A percentile compares a stretch with the other conserved stretches of the same genome.
These are phyloP conservation scores for Astrothelium subdiscretum DNA, from an alignment of 495 filamentous ascomycete species.

Conservation along the genomic window DNA sequence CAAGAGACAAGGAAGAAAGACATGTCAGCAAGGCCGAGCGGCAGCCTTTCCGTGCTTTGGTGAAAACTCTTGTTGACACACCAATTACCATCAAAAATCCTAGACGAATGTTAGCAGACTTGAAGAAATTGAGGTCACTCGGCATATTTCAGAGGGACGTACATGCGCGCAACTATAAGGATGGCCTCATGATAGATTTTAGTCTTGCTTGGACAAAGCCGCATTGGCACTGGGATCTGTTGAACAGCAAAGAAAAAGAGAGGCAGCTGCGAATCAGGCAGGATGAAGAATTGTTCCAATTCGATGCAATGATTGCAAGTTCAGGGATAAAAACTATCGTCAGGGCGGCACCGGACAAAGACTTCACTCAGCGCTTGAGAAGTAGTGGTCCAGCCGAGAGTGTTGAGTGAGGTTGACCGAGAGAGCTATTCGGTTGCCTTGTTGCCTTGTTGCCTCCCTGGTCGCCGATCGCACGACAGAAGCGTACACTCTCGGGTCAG, in stretches of 20 bases:
- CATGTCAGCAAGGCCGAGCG: not conserved
- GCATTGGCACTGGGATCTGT: not conserved
- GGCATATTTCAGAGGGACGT: not conserved
- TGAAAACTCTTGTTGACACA: not conserved
- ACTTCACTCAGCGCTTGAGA: not conserved
- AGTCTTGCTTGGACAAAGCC: not conserved
- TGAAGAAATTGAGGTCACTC: not conserved
- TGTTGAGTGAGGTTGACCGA: not conserved
- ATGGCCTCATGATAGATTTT: not conserved
- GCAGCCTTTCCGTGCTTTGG: not conserved
- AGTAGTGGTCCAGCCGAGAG: not conserved
- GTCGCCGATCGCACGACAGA: not conserved
- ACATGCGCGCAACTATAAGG: not conserved
- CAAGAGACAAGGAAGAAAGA: not conserved
- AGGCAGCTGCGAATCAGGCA: not conserved
- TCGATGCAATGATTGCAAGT: not conserved
- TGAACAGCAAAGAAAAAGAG: not conserved
- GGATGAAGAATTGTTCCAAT: not conserved
- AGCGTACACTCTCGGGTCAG: not conserved
- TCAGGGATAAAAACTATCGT: not conserved
- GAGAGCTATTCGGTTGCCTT: not conserved
- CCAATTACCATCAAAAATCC: not conserved
- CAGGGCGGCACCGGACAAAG: not conserved
- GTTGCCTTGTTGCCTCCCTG: not conserved
- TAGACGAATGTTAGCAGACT: not conserved